Percentiles rank a stretch among this genome's conserved stretches.
phyloP scores from a whole-genome alignment of 2,329 filamentous ascomycete species.

The Trichoderma atrobrunneum region DNA sequence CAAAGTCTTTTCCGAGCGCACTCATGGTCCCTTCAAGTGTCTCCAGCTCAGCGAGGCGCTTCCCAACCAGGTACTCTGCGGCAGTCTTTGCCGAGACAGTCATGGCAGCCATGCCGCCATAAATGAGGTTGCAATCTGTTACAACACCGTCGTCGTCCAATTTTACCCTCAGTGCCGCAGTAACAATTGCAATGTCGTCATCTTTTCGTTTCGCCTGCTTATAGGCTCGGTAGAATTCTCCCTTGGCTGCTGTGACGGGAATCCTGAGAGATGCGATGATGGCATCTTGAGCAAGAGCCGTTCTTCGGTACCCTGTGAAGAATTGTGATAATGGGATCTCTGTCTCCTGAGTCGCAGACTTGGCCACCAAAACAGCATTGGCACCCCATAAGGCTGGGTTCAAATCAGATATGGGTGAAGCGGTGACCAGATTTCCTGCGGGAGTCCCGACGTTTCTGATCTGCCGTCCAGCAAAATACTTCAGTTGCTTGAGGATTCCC shows the following conservation, averaged over 20 bases:
- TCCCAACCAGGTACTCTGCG: conserved; percentile 70
- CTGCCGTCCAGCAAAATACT: conserved; percentile 91
- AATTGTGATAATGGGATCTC: conserved; percentile 92
- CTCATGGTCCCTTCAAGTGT: conserved; percentile 89
- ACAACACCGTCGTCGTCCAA: conserved; percentile 69
- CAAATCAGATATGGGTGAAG: conserved; percentile 92
- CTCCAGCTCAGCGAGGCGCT: conserved; percentile 72
- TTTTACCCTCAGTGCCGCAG: conserved; percentile 74
- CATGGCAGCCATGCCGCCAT: conserved; percentile 91
- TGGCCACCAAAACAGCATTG: conserved; percentile 77
- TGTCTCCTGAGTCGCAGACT: conserved; percentile 67
- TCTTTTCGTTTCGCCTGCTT: conserved; percentile 98
- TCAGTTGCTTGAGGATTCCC: conserved; percentile 91
- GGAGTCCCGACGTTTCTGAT: conserved; percentile 98
- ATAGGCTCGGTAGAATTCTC: conserved; percentile 84
- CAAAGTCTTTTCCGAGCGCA: conserved; percentile 84
- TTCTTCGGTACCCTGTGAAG: conserved; percentile 87
- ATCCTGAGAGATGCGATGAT: conserved; percentile 87
- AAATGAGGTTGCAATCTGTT: conserved; percentile 74
- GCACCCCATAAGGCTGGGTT: conserved; percentile 92
- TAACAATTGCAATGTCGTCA: conserved; percentile 97
- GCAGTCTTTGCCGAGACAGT: conserved; percentile 84
- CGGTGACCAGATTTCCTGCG: conserved; percentile 89
- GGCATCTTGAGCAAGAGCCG: conserved; percentile 75
- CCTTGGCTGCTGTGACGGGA: conserved; percentile 68